phyloP scores from a whole-genome alignment of 83 land plant genomes.

The Picea abies region DNA sequence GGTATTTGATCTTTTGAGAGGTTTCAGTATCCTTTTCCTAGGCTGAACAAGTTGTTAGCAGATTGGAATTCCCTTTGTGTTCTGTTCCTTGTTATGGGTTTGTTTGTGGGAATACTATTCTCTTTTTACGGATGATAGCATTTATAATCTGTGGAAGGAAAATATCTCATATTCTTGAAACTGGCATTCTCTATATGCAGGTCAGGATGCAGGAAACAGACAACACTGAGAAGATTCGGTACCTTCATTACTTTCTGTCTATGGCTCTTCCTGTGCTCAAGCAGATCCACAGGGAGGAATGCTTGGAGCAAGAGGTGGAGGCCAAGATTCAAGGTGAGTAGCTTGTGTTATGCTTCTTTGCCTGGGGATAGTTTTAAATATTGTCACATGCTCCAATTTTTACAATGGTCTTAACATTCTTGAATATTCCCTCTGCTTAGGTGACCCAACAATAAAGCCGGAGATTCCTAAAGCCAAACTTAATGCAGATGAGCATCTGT shows the following conservation, averaged over 20 bases:
- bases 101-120: not conserved
- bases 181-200: constrained; percentile 11
- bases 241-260: constrained; percentile 23
- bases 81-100: not conserved
- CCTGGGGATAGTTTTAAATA: not conserved
- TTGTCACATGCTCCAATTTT: not conserved
- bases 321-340: constrained; percentile 30
- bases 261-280: constrained; percentile 28
- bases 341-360: not conserved
- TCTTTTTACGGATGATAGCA: not conserved
- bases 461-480: constrained; percentile 25
- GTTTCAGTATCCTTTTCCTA: not conserved
- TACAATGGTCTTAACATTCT: not conserved
- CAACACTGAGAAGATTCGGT: not conserved
- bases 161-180: not conserved
- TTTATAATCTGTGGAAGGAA: not conserved
- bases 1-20: constrained; percentile 25
- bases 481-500: constrained; percentile 58
- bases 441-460: constrained; percentile 20
- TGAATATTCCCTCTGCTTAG: not conserved
- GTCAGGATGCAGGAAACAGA: constrained; percentile 7
- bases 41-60: not conserved
- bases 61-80: not conserved
- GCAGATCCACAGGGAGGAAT: constrained; percentile 22
- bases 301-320: constrained; percentile 26